A percentile compares a stretch with the other conserved stretches of the same genome.
Evolutionary conservation across 768 basidiomycete species (phyloP).

Genomic region (Psilocybe sp.): DNA sequence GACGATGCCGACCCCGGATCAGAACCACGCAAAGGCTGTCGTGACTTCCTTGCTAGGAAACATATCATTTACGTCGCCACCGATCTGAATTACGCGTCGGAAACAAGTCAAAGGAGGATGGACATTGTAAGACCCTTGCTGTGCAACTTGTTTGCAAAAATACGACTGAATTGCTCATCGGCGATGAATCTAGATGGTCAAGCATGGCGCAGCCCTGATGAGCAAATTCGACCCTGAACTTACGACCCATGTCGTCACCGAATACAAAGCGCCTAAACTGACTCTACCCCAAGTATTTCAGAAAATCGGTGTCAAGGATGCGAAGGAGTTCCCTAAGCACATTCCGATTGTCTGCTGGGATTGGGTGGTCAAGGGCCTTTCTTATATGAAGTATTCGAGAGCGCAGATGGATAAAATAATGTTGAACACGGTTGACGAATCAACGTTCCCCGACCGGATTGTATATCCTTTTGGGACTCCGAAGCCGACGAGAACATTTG

Average conservation of each 20-base stretch:
- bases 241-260: conserved; percentile 71
- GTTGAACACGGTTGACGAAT: neutral
- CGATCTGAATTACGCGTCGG: conserved; percentile 52
- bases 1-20: too few species aligned
- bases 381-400: conserved; percentile 17
- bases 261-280: conserved; percentile 10
- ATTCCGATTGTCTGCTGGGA: conserved; percentile 65
- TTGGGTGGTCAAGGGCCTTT: conserved; percentile 50
- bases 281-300: too few species aligned
- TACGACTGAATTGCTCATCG: neutral
- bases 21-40: conserved; percentile 5
- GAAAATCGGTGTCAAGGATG: conserved; percentile 40
- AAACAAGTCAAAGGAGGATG: conserved; percentile 55
- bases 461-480: too few species aligned
- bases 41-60: conserved; percentile 47
- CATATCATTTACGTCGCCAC: conserved; percentile 58
- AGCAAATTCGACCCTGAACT: conserved; percentile 51
- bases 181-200: conserved; percentile 46
- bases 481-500: neutral
- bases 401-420: conserved; percentile 28
- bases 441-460: too few species aligned
- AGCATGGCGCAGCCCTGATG: conserved; percentile 59
- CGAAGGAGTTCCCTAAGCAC: conserved; percentile 58
- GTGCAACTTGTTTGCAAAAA: neutral
- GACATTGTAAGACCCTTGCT: conserved; percentile 46